Evolutionary conservation across 225 moss, liverwort and hornwort genomes (phyloP), one percentile per base, ranked within the genome.

Genomic region (Lunularia cruciata): DNA sequence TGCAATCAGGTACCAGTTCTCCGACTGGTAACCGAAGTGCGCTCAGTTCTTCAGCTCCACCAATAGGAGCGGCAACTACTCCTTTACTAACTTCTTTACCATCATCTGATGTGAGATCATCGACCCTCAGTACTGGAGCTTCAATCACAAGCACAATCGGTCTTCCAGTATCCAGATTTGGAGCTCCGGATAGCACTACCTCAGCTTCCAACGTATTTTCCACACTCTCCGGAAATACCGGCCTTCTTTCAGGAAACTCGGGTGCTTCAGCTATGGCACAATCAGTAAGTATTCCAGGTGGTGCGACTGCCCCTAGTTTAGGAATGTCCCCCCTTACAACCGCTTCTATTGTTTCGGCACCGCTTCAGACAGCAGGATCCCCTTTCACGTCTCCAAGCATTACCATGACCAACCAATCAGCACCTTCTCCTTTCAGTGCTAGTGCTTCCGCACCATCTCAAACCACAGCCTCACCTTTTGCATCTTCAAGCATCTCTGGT

Each of bases 371-470:
- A 6, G 22, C 33, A 32, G 66, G 32, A 12, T 34, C 66, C 6
- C 65, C 47, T 19, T 66, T 66, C 25, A 3, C 65, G 5, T 31
- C 65, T 16, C 19, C 65, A 31, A 65, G 46, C 35, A 27, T 16
- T 5, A 20, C 37, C 18, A 42, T n/a, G 27, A 38, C 55, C 12
- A 13, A 55, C 2, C 55, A 57, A 47, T 26, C 68, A 14, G 54
- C 53, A 7, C 16, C 47, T 10, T 48, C 68, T 39, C 25, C 54
- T 55, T 68, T 68, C 55, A 43, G 51, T 28, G 19, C 65, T 3
- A 61, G 47, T 55, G 76, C 83, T 62, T 76, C 83, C 35, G 75
- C 73, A n/a, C 57, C 23, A 46, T 60, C 70, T 51, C 76, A 73
- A 38, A 43, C 73, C 18, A 9, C 72, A 23, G 73, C 76, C 39